Evolutionary conservation across 257 asterid genomes (phyloP).

Genomic region (Plantago ovata): DNA sequence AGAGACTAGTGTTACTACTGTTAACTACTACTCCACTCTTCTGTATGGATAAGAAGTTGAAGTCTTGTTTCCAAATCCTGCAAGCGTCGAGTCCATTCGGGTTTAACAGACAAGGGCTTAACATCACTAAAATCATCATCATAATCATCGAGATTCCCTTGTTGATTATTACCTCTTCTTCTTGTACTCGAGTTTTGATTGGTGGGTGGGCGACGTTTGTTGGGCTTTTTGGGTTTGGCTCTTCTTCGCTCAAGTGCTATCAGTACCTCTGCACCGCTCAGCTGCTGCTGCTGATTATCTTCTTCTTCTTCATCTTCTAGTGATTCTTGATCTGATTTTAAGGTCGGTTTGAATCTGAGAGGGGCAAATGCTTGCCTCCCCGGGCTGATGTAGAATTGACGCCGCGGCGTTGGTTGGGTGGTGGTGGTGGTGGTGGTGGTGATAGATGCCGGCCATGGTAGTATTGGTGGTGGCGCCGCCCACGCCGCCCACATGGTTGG

Average conservation of each 20-base stretch:
- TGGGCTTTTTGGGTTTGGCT: conserved; percentile 36
- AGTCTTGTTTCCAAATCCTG: conserved; percentile 43
- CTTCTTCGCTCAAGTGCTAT: conserved; percentile 40
- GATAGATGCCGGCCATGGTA: conserved; percentile 15
- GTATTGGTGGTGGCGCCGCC: background rate
- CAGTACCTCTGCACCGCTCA: conserved; percentile 54
- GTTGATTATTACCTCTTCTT: conserved; percentile 6
- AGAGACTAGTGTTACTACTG: no score
- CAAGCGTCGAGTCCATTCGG: conserved; percentile 49
- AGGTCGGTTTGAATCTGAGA: background rate
- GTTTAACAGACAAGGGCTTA: conserved; percentile 31
- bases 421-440: conserved; percentile 11
- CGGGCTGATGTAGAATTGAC: conserved; percentile 7
- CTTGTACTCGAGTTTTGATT: background rate
- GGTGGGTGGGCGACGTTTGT: conserved; percentile 19
- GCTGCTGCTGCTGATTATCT: conserved; percentile 12
- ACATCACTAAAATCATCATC: conserved; percentile 1
- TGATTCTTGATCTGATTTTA: conserved; percentile 4
- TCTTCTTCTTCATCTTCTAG: background rate
- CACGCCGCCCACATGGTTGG: no score
- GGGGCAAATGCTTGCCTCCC: conserved; percentile 2
- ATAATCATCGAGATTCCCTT: background rate
- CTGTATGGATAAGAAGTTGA: conserved; percentile 12
- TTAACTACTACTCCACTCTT: no score
- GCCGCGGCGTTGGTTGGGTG: conserved; percentile 22